Evolutionary conservation across 306 rosid species (phyloP).

Genomic region (Begonia fuchsioides): DNA sequence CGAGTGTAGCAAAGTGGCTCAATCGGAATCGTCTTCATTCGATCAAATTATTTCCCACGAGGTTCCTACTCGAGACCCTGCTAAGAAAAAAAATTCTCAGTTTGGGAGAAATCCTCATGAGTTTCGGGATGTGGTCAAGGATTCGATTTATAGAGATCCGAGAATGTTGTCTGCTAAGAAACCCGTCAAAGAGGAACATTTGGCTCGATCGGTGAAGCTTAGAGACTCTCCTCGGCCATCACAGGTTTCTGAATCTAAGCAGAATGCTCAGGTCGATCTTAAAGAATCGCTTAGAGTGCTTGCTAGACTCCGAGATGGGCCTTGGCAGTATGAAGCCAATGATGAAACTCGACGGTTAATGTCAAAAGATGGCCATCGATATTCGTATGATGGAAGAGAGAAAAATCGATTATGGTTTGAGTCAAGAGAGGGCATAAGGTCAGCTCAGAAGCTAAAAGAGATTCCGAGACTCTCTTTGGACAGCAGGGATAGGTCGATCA

Average conservation of each 20-base stretch:
- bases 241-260: conserved; percentile 28
- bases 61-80: conserved; percentile 46
- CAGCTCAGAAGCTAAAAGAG: conserved; percentile 50
- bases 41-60: conserved; percentile 40
- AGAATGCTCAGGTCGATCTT: conserved; percentile 21
- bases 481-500: conserved; percentile 42
- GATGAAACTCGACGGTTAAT: conserved; percentile 30
- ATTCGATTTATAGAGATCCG: conserved; percentile 78
- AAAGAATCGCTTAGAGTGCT: conserved; percentile 68
- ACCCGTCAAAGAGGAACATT: conserved; percentile 27
- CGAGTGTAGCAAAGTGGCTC: conserved; percentile 47
- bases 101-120: conserved; percentile 49
- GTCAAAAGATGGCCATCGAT: conserved; percentile 51
- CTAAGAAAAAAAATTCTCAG: conserved; percentile 4
- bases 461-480: conserved; percentile 76
- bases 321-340: conserved; percentile 46
- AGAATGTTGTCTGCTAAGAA: conserved; percentile 35
- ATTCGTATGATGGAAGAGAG: conserved; percentile 64
- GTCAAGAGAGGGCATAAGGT: conserved; percentile 45
- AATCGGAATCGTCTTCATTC: conserved; percentile 36
- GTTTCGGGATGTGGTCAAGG: conserved; percentile 80
- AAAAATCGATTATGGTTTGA: conserved; percentile 49
- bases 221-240: conserved; percentile 46
- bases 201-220: not conserved
- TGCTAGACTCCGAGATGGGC: conserved; percentile 71